phyloP scores from a whole-genome alignment of 202 grass and related monocot genomes.

The Musa balbisiana region DNA sequence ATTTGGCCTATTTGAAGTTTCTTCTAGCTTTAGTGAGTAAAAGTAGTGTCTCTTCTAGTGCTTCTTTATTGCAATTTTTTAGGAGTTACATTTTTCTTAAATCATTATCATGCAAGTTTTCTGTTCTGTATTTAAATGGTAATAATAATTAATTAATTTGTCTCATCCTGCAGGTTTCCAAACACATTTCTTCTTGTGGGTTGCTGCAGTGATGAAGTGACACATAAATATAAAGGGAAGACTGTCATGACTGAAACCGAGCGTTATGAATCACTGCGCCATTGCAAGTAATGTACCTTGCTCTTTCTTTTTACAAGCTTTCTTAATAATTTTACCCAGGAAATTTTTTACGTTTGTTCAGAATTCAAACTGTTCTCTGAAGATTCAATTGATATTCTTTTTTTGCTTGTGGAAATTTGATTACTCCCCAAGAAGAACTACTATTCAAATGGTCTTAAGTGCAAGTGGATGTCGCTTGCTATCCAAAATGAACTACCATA shows the following conservation, averaged over 20 bases:
- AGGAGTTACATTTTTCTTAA: too few species aligned
- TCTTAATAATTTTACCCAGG: background rate
- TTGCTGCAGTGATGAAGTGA: conserved; percentile 91
- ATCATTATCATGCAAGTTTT: too few species aligned
- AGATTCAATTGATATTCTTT: too few species aligned
- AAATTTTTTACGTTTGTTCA: background rate
- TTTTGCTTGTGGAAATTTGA: too few species aligned
- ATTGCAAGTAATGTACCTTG: conserved; percentile 69
- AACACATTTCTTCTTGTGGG: conserved; percentile 88
- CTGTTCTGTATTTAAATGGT: too few species aligned
- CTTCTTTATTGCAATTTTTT: too few species aligned
- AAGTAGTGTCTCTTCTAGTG: background rate
- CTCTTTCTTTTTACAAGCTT: conserved; percentile 16
- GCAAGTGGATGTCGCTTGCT: too few species aligned
- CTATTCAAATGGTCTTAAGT: too few species aligned
- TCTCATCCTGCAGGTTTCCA: conserved; percentile 52
- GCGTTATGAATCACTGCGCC: conserved; percentile 90
- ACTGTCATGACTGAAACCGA: conserved; percentile 89
- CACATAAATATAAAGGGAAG: conserved; percentile 75
- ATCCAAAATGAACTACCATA: too few species aligned
- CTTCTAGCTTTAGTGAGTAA: too few species aligned
- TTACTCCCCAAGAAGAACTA: too few species aligned
- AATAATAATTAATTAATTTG: background rate
- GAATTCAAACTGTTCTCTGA: background rate
- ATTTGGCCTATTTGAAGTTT: too few species aligned